These are phyloP conservation scores for Rhododendron ferrugineum DNA, from an alignment of 148 eudicot genomes.

Conservation along the genomic window DNA sequence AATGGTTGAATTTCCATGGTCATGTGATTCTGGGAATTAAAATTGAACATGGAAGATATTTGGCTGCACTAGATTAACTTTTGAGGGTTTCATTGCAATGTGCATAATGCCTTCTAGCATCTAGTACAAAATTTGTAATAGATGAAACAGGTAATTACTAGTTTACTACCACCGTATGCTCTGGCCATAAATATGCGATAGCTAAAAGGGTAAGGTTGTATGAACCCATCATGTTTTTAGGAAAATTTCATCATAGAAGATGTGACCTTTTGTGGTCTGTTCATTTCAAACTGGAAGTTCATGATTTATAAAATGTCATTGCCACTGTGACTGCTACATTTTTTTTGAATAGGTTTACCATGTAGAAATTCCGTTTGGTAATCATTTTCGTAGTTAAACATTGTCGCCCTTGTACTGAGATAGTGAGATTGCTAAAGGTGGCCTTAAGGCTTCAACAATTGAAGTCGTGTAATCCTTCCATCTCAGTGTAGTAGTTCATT, in stretches of 20 bases:
- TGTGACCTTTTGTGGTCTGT: background rate
- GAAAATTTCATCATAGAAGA: background rate
- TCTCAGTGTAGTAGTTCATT: background rate
- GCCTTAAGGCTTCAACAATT: background rate
- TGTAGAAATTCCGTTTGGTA: background rate
- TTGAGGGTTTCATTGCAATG: background rate
- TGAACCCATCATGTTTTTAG: background rate
- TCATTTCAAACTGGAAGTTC: background rate
- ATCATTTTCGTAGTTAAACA: background rate
- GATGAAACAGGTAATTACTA: background rate
- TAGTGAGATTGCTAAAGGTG: constrained; percentile 3
- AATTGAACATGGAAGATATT: background rate
- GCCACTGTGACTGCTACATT: background rate
- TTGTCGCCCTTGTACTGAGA: background rate
- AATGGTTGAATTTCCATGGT: background rate
- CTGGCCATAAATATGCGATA: background rate
- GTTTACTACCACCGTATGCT: background rate
- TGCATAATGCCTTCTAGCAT: background rate
- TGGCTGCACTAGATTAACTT: background rate
- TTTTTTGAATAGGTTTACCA: background rate
- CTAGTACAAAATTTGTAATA: background rate
- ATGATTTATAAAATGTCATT: background rate
- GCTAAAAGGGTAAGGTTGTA: background rate
- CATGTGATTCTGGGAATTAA: background rate
- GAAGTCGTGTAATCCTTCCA: background rate